These are phyloP conservation scores for Chloropicon primus DNA, from an alignment of 139 green algal species.

Conservation along the genomic window DNA sequence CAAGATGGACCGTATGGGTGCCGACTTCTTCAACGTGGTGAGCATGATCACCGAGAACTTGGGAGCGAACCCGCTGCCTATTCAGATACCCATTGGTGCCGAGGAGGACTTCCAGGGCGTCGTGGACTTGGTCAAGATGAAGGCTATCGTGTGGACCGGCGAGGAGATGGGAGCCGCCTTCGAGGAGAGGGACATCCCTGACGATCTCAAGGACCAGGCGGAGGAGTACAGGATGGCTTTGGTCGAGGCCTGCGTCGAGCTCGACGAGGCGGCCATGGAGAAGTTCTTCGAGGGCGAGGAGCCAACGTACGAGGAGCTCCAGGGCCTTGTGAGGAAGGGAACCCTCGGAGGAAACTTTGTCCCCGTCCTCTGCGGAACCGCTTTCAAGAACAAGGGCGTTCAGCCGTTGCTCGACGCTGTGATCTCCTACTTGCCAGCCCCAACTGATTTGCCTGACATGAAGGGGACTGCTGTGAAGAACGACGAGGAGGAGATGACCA, in stretches of 20 bases:
- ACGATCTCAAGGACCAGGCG: conserved; percentile 63
- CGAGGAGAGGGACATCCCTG: conserved; percentile 73
- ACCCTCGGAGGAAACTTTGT: conserved; percentile 70
- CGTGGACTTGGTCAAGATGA: conserved; percentile 94
- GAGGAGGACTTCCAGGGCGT: conserved; percentile 89
- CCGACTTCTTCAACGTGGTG: conserved; percentile 80
- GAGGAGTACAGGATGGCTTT: conserved; percentile 78
- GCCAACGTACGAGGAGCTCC: conserved; percentile 29
- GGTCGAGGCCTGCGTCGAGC: conserved; percentile 77
- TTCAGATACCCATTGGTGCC: conserved; percentile 84
- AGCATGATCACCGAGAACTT: conserved; percentile 76
- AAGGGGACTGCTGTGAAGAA: conserved; percentile 41
- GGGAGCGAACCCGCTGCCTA: conserved; percentile 59
- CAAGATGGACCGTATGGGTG: conserved; percentile 99
- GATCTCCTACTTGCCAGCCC: conserved; percentile 83
- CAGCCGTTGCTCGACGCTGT: conserved; percentile 96
- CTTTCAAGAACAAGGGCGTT: conserved; percentile 99
- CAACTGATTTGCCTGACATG: conserved; percentile 58
- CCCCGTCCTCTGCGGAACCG: conserved; percentile 84
- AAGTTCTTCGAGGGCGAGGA: conserved; percentile 74
- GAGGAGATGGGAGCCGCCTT: conserved; percentile 92
- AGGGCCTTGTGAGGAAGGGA: conserved; percentile 87
- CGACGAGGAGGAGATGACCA: conserved; percentile 50
- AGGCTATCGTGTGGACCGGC: conserved; percentile 80
- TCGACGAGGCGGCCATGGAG: conserved; percentile 53